Base-by-base conservation (phyloP, 2,329 filamentous ascomycete species). In the Neurospora sp. region DNA sequence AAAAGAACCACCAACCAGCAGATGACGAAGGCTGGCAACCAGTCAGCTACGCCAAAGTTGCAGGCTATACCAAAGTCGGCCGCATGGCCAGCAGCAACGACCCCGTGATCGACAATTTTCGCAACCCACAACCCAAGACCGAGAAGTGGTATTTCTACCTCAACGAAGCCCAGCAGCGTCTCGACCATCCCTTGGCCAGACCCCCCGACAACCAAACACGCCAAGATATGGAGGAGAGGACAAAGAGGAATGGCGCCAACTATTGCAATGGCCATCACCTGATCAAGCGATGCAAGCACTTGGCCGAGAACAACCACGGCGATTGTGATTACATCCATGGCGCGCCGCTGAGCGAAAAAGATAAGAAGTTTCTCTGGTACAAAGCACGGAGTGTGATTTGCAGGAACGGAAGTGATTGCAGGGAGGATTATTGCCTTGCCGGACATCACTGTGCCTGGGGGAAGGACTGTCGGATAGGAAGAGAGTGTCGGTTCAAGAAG, bases 111-210 rank as follows among this genome's bases (percentile, higher is more conserved):
- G 78, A 79, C 69, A 76, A 77, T 68, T 76, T 78, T 38, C 75
- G 74, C 7, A 70, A 71, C 19, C 69, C 43, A 15, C 19, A 52
- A 15, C 4, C 68, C 46, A 8, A 62, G 33, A 1, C 67, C 1
- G 74, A 71, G n/a, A 43, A 43, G 23, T 74, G 75, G 66, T 78
- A 70, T 67, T 76, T 74, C 42, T 74, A 75, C n/a, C 69, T 80
- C 33, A 80, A 80, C 73, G 73, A 72, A 17, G 70, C 76, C 38
- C 70, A 75, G 39, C 73, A 79, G 73, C 78, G 79, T n/a, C 52
- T 80, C 13, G 78, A 80, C 6, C 67, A 73, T 75, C 38, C 74
- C 73, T 71, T 79, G 19, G 73, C 75, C 1, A 74, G 74, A n/a
- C 36, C 70, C 17, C 40, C 70, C 1, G 75, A 78, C 23, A 39